Evolutionary conservation across 2,329 filamentous ascomycete genomes (phyloP), one percentile per base, ranked within the genome.

Genomic region (Fusarium falciforme): DNA sequence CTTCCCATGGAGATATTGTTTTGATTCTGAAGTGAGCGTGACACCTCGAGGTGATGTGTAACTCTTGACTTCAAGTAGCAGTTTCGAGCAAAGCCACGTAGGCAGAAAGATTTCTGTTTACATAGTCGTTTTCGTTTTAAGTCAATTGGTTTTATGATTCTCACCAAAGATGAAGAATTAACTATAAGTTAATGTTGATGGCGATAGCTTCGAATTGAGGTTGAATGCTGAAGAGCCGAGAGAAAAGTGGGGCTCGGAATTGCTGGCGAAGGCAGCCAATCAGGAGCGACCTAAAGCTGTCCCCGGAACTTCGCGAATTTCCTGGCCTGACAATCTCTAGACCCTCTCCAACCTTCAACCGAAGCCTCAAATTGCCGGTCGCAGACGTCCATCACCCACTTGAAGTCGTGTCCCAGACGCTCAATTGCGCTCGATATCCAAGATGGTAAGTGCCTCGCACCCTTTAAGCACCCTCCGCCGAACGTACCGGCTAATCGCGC

Each of bases 241-340:
- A 63, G 52, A 73, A 76, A 72, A 73, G 68, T 71, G 78, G 79
- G n/a, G 20, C 73, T 66, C 75, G 67, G 70, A 33, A 72, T 47
- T 47, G 40, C 47, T 63, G 57, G 58, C 40, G 12, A 42, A 67
- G 36, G 31, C 22, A 59, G 44, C 80, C 80, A 83, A 83, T 82
- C 80, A 82, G 44, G 70, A 57, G 17, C 61, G 72, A 75, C 60
- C 52, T 77, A 82, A 81, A 79, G 74, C 69, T 76, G 71, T 73
- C 70, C 68, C 72, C 78, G 77, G 79, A 78, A 79, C 69, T 80
- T 80, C 77, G 79, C 77, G 80, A 80, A 80, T 80, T 81, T 81
- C 77, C 76, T 79, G 79, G 75, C 73, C 79, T 77, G 78, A 79
- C 79, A 77, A 78, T 77, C 77, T 70, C 76, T 72, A 77, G 74